Evolutionary conservation across 202 grass and related monocot species (phyloP).

Genomic region (Bolboschoenoplectus hybrid): DNA sequence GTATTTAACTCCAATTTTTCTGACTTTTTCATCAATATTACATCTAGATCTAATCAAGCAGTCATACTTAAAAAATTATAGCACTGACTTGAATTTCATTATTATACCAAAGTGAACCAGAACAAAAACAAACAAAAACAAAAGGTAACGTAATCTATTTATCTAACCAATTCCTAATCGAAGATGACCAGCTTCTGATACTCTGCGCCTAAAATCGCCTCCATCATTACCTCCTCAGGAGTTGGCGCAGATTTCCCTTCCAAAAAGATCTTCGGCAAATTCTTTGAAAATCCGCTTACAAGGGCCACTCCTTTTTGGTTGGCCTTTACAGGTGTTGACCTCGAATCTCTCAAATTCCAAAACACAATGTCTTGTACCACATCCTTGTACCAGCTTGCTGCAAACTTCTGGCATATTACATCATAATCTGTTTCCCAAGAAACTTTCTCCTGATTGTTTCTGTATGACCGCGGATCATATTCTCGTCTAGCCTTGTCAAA

Average conservation of each 20-base stretch:
- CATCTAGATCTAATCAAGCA: slow-evolving; percentile 12
- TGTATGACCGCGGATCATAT: too few relatives aligned
- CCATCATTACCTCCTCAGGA: slow-evolving; percentile 49
- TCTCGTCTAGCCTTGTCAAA: slow-evolving; percentile 44
- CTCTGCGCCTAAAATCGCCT: slow-evolving; percentile 45
- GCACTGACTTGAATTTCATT: neutral
- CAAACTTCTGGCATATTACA: slow-evolving; percentile 44
- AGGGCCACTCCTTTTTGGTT: slow-evolving; percentile 47
- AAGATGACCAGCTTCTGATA: slow-evolving; percentile 27
- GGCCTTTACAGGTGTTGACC: slow-evolving; percentile 38
- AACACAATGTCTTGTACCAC: slow-evolving; percentile 55
- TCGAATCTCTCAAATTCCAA: slow-evolving; percentile 57
- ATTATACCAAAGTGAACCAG: neutral
- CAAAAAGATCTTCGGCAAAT: slow-evolving; percentile 57
- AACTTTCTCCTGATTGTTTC: neutral
- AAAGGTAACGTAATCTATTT: slow-evolving; percentile 8
- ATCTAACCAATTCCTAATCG: slow-evolving; percentile 22
- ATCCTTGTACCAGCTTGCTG: slow-evolving; percentile 41
- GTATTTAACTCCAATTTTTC: neutral
- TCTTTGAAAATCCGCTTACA: slow-evolving; percentile 69
- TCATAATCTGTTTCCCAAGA: slow-evolving; percentile 66
- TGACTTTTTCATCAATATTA: slow-evolving; percentile 3
- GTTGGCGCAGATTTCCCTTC: slow-evolving; percentile 39
- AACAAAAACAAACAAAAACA: neutral
- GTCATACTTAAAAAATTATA: neutral